Percentiles rank a stretch among this genome's conserved stretches.
Conservation (phyloP, 768 basidiomycete species). For the Pisolithus orientalis region DNA sequence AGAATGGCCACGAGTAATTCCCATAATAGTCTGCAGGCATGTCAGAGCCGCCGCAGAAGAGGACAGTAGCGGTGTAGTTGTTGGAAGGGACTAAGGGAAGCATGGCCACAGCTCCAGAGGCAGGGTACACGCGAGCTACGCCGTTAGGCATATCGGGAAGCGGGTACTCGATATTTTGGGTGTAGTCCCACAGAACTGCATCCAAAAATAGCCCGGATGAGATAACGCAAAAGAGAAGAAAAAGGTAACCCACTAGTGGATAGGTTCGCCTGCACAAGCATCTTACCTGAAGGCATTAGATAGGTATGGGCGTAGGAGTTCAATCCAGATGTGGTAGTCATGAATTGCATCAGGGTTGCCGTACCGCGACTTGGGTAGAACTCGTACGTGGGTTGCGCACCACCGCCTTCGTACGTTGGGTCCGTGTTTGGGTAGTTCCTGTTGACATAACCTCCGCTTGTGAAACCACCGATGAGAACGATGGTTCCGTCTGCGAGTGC, state of each 20-base stretch:
- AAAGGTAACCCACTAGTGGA: conserved; percentile 50
- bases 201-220: not conserved
- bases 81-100: conserved; percentile 87
- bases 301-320: conserved; percentile 73
- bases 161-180: conserved; percentile 49
- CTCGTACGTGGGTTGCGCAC: conserved; percentile 74
- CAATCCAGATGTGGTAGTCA: conserved; percentile 65
- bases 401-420: conserved; percentile 55
- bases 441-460: conserved; percentile 71
- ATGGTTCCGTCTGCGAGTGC: conserved; percentile 69
- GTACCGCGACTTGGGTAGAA: conserved; percentile 63
- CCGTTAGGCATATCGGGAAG: conserved; percentile 69
- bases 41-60: conserved; percentile 89
- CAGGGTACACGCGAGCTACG: conserved; percentile 83
- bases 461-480: conserved; percentile 74
- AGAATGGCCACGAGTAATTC: conserved; percentile 65
- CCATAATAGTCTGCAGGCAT: conserved; percentile 72
- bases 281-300: conserved; percentile 69
- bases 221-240: not conserved
- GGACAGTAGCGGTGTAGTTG: conserved; percentile 75
- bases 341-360: conserved; percentile 53
- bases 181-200: conserved; percentile 46
- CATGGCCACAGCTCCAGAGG: conserved; percentile 84
- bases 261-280: conserved; percentile 79
- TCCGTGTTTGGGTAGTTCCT: conserved; percentile 61